Percentiles rank a stretch among this genome's conserved stretches.
Conservation (phyloP, 108 stramenopile species). For the Discostella pseudostelligera region DNA sequence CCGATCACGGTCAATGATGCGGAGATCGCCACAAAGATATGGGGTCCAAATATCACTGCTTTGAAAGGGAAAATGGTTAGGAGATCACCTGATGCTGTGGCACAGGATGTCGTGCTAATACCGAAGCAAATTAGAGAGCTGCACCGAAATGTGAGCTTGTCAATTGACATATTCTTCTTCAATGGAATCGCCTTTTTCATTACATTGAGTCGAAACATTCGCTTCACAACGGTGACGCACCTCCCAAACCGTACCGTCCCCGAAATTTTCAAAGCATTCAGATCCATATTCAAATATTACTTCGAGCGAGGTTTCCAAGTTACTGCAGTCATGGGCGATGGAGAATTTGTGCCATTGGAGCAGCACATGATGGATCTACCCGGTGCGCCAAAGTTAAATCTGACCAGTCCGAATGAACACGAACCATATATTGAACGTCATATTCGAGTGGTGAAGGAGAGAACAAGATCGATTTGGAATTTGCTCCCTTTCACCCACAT, state of each 20-base stretch:
- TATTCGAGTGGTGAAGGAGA: conserved; percentile 14
- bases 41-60: conserved; percentile 4
- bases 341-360: not conserved
- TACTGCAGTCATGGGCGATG: not conserved
- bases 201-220: not conserved
- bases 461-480: conserved; percentile 3
- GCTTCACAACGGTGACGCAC: conserved; percentile 7
- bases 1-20: conserved; percentile 12
- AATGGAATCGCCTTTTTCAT: not conserved
- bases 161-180: too few relatives aligned
- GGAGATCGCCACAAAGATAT: conserved; percentile 2
- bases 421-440: conserved; percentile 5
- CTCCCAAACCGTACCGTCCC: not conserved
- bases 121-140: not conserved
- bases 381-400: not conserved
- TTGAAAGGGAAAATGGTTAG: conserved; percentile 10
- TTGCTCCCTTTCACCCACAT: conserved; percentile 1
- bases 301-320: conserved; percentile 3
- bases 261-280: conserved; percentile 4
- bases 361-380: not conserved
- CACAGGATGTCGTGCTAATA: not conserved
- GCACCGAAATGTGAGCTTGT: not conserved
- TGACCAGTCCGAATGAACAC: not conserved
- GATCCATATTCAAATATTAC: not conserved
- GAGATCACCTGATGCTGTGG: not conserved